Percentiles rank a stretch among this genome's conserved stretches.
These are phyloP conservation scores for Mycogone perniciosa DNA, from an alignment of 2,329 filamentous ascomycete species.

Conservation along the genomic window DNA sequence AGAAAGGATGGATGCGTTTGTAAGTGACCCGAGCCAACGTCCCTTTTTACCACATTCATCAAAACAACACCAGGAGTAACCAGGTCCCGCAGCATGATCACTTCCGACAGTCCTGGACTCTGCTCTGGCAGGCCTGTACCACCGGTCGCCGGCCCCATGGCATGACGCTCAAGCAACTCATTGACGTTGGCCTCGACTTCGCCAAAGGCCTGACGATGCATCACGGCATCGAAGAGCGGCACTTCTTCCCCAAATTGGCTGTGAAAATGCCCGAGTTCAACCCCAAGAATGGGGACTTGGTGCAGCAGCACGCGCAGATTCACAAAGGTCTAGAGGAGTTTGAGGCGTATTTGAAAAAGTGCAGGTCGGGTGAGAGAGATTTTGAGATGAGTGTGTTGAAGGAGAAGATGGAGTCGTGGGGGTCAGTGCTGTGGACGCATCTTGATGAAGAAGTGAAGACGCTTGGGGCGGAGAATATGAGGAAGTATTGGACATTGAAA, in stretches of 20 bases:
- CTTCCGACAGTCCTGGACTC: constrained; percentile 69
- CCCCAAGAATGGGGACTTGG: constrained; percentile 46
- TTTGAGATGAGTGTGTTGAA: constrained; percentile 55
- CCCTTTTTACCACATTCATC: neutral
- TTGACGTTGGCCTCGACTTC: constrained; percentile 63
- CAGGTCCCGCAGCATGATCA: constrained; percentile 56
- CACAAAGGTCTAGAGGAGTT: constrained; percentile 67
- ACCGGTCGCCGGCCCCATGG: constrained; percentile 51
- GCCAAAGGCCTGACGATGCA: constrained; percentile 64
- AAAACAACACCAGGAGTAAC: neutral
- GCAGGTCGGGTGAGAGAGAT: constrained; percentile 55
- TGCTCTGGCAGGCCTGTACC: constrained; percentile 60
- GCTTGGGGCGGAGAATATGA: constrained; percentile 81
- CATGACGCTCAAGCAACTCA: constrained; percentile 63
- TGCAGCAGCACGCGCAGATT: constrained; percentile 72
- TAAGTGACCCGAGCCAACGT: neutral
- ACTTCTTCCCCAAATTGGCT: constrained; percentile 74
- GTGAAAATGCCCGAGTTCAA: constrained; percentile 73
- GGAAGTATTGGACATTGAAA: constrained; percentile 68
- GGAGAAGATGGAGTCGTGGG: constrained; percentile 70
- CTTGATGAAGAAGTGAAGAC: constrained; percentile 77
- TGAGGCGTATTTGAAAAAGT: constrained; percentile 57
- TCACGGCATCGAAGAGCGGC: constrained; percentile 75
- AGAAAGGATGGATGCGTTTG: constrained; percentile 7
- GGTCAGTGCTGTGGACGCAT: constrained; percentile 72